A percentile compares a stretch with the other conserved stretches of the same genome.
Conservation (phyloP, 768 basidiomycete genomes). For the Lentinula lateritia region DNA sequence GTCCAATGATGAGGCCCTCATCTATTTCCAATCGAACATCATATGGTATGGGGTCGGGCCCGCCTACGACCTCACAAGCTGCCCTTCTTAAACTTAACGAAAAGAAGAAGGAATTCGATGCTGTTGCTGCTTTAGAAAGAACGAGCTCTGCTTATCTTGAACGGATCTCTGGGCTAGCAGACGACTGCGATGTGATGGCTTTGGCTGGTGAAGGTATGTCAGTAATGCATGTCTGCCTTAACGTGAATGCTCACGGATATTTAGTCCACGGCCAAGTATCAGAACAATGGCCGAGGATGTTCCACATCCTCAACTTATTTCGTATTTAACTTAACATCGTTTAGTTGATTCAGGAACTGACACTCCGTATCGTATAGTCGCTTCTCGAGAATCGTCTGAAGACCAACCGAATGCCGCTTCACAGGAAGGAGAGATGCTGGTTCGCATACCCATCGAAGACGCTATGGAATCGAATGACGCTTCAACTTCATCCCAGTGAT, state of each 20-base stretch:
- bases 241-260: not conserved
- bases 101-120: constrained; percentile 80
- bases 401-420: constrained; percentile 13
- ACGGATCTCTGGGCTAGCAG: constrained; percentile 61
- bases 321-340: constrained; percentile 35
- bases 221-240: not conserved
- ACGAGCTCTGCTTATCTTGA: constrained; percentile 59
- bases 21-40: constrained; percentile 45
- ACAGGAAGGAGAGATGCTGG: constrained; percentile 52
- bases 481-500: constrained; percentile 11
- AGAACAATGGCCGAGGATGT: constrained; percentile 81
- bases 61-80: constrained; percentile 39
- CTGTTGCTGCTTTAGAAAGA: constrained; percentile 65
- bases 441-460: constrained; percentile 71
- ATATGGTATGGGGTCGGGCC: constrained; percentile 32
- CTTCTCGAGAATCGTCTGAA: constrained; percentile 35
- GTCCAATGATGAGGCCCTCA: constrained; percentile 47
- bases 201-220: constrained; percentile 62
- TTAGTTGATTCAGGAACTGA: not conserved
- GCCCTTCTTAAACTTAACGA: constrained; percentile 55
- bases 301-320: constrained; percentile 65
- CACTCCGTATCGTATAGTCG: constrained; percentile 31
- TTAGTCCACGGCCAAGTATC: constrained; percentile 73
- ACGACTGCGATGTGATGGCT: constrained; percentile 75
- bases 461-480: constrained; percentile 31